These are phyloP conservation scores for Camelina hispida DNA, from an alignment of 345 rosid species.

Conservation along the genomic window DNA sequence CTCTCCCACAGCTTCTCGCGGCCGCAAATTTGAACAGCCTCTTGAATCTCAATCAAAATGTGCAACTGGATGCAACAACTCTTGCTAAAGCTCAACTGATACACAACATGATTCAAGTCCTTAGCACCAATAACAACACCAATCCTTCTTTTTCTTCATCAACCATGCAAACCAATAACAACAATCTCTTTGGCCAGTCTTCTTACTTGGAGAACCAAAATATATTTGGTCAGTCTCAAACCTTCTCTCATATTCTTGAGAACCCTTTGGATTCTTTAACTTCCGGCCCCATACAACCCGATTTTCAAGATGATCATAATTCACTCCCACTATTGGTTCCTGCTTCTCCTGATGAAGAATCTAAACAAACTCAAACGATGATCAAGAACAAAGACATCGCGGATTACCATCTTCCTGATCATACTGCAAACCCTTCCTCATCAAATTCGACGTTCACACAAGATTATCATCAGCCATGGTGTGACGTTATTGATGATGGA, in stretches of 20 bases:
- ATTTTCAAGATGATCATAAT: constrained; percentile 26
- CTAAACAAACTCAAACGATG: constrained; percentile 36
- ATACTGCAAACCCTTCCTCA: constrained; percentile 57
- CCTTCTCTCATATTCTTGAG: constrained; percentile 42
- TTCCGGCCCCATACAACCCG: constrained; percentile 7
- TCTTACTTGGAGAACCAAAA: constrained; percentile 41
- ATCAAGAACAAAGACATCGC: constrained; percentile 31
- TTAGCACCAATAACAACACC: constrained; percentile 34
- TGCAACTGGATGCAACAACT: constrained; percentile 56
- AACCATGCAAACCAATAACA: constrained; percentile 44
- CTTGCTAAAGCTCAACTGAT: constrained; percentile 64
- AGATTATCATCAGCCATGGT: constrained; percentile 50
- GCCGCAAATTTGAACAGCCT: constrained; percentile 60
- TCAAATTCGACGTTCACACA: constrained; percentile 51
- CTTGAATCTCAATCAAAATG: constrained; percentile 46
- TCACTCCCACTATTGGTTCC: constrained; percentile 55
- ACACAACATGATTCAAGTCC: constrained; percentile 53
- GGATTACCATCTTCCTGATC: constrained; percentile 32
- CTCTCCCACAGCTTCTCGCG: constrained; percentile 59
- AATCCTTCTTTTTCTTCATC: constrained; percentile 23
- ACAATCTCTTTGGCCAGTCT: constrained; percentile 36
- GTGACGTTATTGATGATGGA: constrained; percentile 55
- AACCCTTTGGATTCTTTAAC: constrained; percentile 43
- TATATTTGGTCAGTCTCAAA: constrained; percentile 43
- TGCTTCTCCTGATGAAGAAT: constrained; percentile 46